These are phyloP conservation scores for Obelidium mucronatum DNA, from an alignment of 192 early-diverging fungal species.

Conservation along the genomic window DNA sequence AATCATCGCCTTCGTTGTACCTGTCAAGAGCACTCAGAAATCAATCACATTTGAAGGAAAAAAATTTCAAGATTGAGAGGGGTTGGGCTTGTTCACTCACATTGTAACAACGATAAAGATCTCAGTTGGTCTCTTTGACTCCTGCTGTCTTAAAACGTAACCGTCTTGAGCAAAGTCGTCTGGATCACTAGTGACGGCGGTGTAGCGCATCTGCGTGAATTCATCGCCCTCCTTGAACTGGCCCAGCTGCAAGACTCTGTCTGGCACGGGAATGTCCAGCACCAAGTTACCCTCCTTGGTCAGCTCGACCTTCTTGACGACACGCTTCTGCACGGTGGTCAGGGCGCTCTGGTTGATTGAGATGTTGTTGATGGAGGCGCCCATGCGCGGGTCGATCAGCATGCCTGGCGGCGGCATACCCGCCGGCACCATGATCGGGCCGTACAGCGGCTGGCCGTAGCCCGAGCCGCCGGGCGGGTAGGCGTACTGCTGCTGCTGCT, in stretches of 20 bases:
- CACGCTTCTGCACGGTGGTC: not conserved
- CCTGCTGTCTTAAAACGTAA: conserved; percentile 56
- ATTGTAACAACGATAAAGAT: conserved; percentile 94
- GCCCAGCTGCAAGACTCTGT: conserved; percentile 46
- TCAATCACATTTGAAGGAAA: not conserved
- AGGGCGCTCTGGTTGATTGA: conserved; percentile 15
- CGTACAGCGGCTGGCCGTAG: conserved; percentile 16
- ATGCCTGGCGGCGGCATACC: conserved; percentile 20
- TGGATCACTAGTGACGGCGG: conserved; percentile 86
- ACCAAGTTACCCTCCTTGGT: conserved; percentile 37
- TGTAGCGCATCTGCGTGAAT: conserved; percentile 94
- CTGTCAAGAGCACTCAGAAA: not conserved
- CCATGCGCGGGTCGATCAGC: conserved; percentile 10
- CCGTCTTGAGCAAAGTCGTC: conserved; percentile 60
- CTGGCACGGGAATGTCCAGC: conserved; percentile 57
- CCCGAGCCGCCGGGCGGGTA: conserved; percentile 14
- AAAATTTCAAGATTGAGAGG: not conserved
- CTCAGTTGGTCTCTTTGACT: conserved; percentile 81
- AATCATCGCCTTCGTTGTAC: conserved; percentile 83
- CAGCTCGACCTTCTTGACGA: conserved; percentile 32
- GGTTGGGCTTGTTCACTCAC: conserved; percentile 66
- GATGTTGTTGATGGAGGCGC: conserved; percentile 27
- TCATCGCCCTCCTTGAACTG: conserved; percentile 72
- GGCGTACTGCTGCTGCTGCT: too few species aligned
- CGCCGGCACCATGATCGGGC: conserved; percentile 18